These are phyloP conservation scores for Skeletonema menzelii DNA, from an alignment of 108 stramenopile species.

Conservation along the genomic window DNA sequence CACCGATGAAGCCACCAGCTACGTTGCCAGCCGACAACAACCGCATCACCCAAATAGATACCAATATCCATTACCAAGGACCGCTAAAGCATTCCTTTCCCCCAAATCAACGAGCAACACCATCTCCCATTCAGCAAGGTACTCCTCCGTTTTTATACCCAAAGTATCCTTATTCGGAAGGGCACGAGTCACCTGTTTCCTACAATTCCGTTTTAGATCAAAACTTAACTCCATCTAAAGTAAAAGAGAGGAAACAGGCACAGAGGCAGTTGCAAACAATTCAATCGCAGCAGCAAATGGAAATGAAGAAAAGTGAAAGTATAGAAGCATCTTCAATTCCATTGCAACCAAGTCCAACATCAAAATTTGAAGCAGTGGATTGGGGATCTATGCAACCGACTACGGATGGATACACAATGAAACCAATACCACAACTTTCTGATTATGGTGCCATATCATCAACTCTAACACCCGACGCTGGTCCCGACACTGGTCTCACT, in stretches of 20 bases:
- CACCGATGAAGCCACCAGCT: slow-evolving; percentile 11
- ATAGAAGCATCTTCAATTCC: background rate
- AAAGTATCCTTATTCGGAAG: background rate
- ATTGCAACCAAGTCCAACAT: background rate
- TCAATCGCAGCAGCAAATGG: slow-evolving; percentile 26
- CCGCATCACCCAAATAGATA: background rate
- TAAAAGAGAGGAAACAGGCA: slow-evolving; percentile 12
- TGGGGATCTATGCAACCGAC: background rate
- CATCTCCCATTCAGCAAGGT: slow-evolving; percentile 4
- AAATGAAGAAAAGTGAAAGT: slow-evolving; percentile 1
- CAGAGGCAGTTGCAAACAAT: slow-evolving; percentile 22
- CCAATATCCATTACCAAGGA: slow-evolving; percentile 19
- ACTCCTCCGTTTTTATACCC: slow-evolving; percentile 5
- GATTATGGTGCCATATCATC: background rate
- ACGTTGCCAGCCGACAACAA: background rate
- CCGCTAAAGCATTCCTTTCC: background rate
- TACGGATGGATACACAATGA: background rate
- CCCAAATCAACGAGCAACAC: background rate
- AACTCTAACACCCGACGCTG: background rate
- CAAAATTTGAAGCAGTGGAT: background rate
- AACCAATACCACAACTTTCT: background rate
- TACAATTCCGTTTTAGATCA: slow-evolving; percentile 38
- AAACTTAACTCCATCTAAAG: slow-evolving; percentile 16
- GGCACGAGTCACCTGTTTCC: slow-evolving; percentile 20
- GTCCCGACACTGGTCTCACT: background rate